Evolutionary conservation across 257 asterid species (phyloP), one percentile per base, ranked within the genome.

Genomic region (Solanum lycopersicoides): DNA sequence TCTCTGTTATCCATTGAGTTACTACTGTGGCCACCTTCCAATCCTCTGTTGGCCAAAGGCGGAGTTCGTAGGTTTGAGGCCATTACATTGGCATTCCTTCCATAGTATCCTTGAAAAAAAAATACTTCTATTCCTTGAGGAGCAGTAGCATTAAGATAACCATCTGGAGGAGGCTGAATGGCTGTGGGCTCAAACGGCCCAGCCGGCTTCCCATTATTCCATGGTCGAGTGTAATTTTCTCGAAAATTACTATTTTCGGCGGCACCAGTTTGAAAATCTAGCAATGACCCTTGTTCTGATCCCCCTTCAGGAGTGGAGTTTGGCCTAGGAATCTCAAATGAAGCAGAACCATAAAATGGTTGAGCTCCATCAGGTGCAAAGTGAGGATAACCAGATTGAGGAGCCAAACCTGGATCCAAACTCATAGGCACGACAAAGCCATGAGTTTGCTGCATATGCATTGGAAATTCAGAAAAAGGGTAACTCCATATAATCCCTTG

Each of bases 301-400:
- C 95, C 96, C 39, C 87, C 87, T 72, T 94, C 98, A 83, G 93
- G 90, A 28, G 88, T 89, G 56, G 96, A 89, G 88, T 92, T 96
- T 42, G 93, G 90, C 93, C 97, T 93, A 65, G 90, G 47, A 88
- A 91, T 93, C 88, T 93, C 98, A 77, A 93, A 93, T 25, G 95
- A 93, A 69, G 93, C 91, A 71, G 94, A 91, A 66, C 94, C 92
- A 76, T 91, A 93, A 89, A 89, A 93, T 87, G 92, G 98, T 59
- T 92, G 99, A 47, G 93, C 25, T 60, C 95, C 96, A 89, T 93
- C 97, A 45, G 96, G 75, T 83, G 89, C 84, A 86, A 92, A 95
- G 23, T 93, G 94, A 73, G 95, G 90, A 84, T 91, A 92, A 87
- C 95, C 94, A 65, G 92, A 95, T 88, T 94, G 98, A 88, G 97